phyloP scores from a whole-genome alignment of 1,139 yeast genomes.

The Sugiyamaella sp. region DNA sequence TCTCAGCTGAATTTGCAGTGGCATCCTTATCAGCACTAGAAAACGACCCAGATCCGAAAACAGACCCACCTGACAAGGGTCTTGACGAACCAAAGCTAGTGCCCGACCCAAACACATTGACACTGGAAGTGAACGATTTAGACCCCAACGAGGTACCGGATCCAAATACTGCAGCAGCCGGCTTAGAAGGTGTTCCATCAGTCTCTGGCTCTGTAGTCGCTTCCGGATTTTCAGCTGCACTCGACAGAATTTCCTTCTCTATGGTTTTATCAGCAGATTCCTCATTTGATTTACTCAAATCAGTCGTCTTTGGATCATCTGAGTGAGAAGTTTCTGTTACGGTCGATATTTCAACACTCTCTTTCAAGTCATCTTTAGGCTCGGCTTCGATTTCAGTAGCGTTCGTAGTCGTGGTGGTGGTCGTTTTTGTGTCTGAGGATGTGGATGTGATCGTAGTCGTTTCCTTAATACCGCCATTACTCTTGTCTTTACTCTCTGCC shows the following conservation, averaged over 20 bases:
- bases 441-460: too few species aligned
- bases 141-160: conserved; percentile 13
- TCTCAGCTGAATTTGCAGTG: neutral
- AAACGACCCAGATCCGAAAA: conserved; percentile 11
- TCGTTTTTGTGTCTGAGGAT: too few species aligned
- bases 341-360: conserved; percentile 11
- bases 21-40: neutral
- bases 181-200: neutral
- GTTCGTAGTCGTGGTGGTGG: too few species aligned
- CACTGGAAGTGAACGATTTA: conserved; percentile 2
- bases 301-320: too few species aligned
- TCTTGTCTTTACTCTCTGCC: conserved; percentile 6
- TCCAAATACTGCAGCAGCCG: neutral
- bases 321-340: too few species aligned
- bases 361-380: conserved; percentile 1
- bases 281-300: conserved; percentile 12
- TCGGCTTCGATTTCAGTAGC: too few species aligned
- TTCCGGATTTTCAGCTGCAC: conserved; percentile 24
- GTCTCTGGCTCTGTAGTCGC: neutral
- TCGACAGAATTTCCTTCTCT: conserved; percentile 10
- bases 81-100: conserved; percentile 25
- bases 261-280: conserved; percentile 4
- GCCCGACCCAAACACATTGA: conserved; percentile 27
- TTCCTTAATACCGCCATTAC: neutral
- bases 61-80: conserved; percentile 4